These are phyloP conservation scores for Podospora conica DNA, from an alignment of 495 filamentous ascomycete species.

Conservation along the genomic window DNA sequence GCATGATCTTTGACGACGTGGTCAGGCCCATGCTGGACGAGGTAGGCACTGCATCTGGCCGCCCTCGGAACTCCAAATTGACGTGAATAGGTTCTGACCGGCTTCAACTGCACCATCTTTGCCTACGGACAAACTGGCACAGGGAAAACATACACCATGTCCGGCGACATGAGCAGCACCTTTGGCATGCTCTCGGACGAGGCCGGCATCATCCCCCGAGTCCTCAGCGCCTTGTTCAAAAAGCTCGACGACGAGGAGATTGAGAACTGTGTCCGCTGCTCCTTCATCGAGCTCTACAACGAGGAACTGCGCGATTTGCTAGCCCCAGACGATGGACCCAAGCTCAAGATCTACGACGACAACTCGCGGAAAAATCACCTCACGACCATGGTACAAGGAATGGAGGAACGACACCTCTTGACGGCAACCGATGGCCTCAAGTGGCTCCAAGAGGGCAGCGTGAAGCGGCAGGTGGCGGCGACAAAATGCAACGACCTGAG, in stretches of 20 bases:
- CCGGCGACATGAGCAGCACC: constrained; percentile 87
- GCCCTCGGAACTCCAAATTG: background rate
- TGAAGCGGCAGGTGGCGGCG: constrained; percentile 91
- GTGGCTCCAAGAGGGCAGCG: constrained; percentile 80
- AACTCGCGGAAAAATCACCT: constrained; percentile 71
- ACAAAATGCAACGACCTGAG: constrained; percentile 98
- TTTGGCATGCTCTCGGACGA: constrained; percentile 79
- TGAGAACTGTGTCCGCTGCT: constrained; percentile 91
- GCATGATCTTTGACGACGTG: constrained; percentile 88
- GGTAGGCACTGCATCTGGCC: constrained; percentile 43
- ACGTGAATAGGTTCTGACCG: constrained; percentile 69
- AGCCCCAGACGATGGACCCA: constrained; percentile 68
- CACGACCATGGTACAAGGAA: constrained; percentile 84
- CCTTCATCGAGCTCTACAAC: constrained; percentile 97
- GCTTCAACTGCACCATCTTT: constrained; percentile 99
- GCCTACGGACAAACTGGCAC: constrained; percentile 98
- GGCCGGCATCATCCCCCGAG: constrained; percentile 90
- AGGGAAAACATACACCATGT: constrained; percentile 99
- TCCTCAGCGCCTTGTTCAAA: constrained; percentile 75
- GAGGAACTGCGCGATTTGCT: constrained; percentile 91
- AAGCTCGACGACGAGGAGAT: constrained; percentile 71
- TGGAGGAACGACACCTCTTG: constrained; percentile 93
- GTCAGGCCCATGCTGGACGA: constrained; percentile 88
- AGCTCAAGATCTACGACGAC: constrained; percentile 95
- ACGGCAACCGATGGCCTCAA: constrained; percentile 78